Evolutionary conservation across 352 stramenopile species (phyloP), one percentile per base, ranked within the genome.

Genomic region (Phytophthora fragariae): DNA sequence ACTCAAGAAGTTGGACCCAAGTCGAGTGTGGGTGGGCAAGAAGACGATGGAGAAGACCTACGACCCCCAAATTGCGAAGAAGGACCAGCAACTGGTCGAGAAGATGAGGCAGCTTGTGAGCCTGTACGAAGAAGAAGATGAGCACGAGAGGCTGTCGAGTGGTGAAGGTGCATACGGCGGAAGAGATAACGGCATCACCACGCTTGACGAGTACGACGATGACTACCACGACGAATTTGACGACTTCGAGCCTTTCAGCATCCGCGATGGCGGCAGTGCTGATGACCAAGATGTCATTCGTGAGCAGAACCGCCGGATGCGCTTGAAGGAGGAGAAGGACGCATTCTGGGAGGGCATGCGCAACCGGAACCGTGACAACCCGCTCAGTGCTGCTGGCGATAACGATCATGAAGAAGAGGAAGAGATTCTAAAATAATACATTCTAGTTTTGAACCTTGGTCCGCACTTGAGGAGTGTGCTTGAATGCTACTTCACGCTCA

Each of bases 201-300:
- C 72, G 21, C 47, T 86, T 11, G 81, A 91, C 54, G 85, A 92
- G 69, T 92, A 91, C 58, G 82, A 96, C 60, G 89, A 95, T 69
- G 89, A 96, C 62, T 96, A 94, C 77, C 93, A 93, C 63, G 89
- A 96, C 63, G 89, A 96, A 64, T 91, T 92, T 56, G 89, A 93
- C n/a, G 89, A 96, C 62, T 93, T 93, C 54, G 85, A 89, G 53
- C 85, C 83, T 19, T 90, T 92, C 50, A 77, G 80, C 55, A 72
- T 91, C 31, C 70, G 81, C 14, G 85, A 90, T 49, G 65, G 73
- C 14, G 81, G 80, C 0, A 83, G 68, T 46, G 56, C 57, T 10
- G 83, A 90, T 50, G 79, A 90, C 50, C 78, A 81, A 54, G 85
- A 91, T 19, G 73, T 72, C 7, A 83, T 92, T 58, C 80, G 82